These are phyloP conservation scores for Colletotrichum magnum DNA, from an alignment of 2,329 filamentous ascomycete species.

Conservation along the genomic window DNA sequence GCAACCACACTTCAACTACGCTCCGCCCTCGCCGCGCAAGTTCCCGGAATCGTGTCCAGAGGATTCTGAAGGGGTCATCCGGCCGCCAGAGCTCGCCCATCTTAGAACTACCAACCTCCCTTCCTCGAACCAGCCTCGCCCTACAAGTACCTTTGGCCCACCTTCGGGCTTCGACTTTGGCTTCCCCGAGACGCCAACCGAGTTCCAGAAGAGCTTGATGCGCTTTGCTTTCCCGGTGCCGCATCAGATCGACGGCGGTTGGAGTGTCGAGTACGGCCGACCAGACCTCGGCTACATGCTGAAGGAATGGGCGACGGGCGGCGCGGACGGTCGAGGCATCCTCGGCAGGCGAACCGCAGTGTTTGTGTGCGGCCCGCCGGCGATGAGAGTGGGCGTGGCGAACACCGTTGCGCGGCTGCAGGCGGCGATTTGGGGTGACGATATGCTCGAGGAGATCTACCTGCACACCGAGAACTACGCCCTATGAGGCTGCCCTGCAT, in stretches of 20 bases:
- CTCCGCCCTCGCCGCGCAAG: slow-evolving; percentile 58
- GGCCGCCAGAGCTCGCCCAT: slow-evolving; percentile 70
- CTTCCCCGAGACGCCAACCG: slow-evolving; percentile 86
- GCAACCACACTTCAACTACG: slow-evolving; percentile 72
- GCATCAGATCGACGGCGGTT: slow-evolving; percentile 80
- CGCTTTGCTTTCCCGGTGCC: slow-evolving; percentile 86
- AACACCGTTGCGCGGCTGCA: slow-evolving; percentile 87
- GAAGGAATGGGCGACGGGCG: slow-evolving; percentile 83
- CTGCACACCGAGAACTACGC: slow-evolving; percentile 97
- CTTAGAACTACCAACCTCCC: slow-evolving; percentile 63
- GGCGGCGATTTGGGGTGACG: slow-evolving; percentile 84
- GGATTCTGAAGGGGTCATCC: slow-evolving; percentile 48
- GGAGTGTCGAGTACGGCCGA: slow-evolving; percentile 92
- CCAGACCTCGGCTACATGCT: slow-evolving; percentile 92
- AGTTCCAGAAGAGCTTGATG: slow-evolving; percentile 91
- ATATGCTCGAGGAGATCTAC: slow-evolving; percentile 88
- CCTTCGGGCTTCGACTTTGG: slow-evolving; percentile 81
- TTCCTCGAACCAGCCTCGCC: slow-evolving; percentile 52
- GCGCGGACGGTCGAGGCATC: slow-evolving; percentile 74
- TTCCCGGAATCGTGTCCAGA: slow-evolving; percentile 44
- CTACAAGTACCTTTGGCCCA: slow-evolving; percentile 71
- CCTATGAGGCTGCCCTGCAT: slow-evolving; percentile 63
- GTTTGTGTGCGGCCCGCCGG: slow-evolving; percentile 91
- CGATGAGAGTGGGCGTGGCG: slow-evolving; percentile 91
- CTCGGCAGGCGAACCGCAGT: slow-evolving; percentile 88